A percentile compares a stretch with the other conserved stretches of the same genome.
These are phyloP conservation scores for Xylogone sp. DNA, from an alignment of 2,329 filamentous ascomycete species.

Conservation along the genomic window DNA sequence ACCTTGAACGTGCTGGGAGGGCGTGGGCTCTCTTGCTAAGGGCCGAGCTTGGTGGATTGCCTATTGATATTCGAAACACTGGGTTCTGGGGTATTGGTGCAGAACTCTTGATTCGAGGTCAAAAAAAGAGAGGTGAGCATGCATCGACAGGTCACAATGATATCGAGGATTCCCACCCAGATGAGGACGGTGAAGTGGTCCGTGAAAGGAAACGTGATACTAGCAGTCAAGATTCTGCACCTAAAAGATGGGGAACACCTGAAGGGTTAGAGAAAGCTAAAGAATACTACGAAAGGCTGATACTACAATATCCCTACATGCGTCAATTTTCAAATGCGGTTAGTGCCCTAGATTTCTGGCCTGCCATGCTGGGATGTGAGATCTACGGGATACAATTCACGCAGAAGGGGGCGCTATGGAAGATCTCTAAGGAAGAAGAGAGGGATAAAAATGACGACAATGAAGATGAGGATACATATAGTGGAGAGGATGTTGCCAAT, in stretches of 20 bases:
- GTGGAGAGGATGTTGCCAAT: constrained; percentile 9
- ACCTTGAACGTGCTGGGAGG: constrained; percentile 67
- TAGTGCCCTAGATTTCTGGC: constrained; percentile 74
- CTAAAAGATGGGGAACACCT: constrained; percentile 33
- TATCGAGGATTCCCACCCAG: constrained; percentile 3
- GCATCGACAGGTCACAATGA: constrained; percentile 3
- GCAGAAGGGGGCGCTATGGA: constrained; percentile 42
- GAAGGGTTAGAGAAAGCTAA: constrained; percentile 54
- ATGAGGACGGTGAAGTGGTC: constrained; percentile 1
- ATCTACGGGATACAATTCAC: constrained; percentile 69
- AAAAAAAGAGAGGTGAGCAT: constrained; percentile 12
- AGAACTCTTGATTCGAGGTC: constrained; percentile 69
- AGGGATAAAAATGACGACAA: constrained; percentile 18
- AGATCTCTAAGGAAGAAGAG: constrained; percentile 28
- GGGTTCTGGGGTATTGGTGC: constrained; percentile 80
- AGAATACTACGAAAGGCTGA: constrained; percentile 73
- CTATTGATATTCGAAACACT: constrained; percentile 65
- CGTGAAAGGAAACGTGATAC: background rate
- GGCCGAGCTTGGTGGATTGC: constrained; percentile 48
- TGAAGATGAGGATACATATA: constrained; percentile 19
- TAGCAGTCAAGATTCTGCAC: background rate
- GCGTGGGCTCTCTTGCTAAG: constrained; percentile 73
- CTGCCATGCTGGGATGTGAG: constrained; percentile 76
- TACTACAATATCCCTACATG: constrained; percentile 68
- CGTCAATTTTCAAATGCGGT: constrained; percentile 56